phyloP scores from a whole-genome alignment of 73 alveolate species.

The Paramecium bursaria region DNA sequence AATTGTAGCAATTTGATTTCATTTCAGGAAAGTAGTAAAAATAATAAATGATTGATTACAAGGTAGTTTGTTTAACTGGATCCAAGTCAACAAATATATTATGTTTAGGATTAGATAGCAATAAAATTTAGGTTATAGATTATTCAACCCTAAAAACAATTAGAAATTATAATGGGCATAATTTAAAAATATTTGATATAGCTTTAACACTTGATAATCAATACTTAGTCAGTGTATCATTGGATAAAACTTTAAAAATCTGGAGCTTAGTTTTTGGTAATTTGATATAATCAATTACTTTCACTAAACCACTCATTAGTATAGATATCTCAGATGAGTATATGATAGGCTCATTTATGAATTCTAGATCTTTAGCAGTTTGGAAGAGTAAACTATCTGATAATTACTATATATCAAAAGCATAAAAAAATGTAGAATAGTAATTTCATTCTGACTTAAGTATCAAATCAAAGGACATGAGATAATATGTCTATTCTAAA shows the following conservation, averaged over 20 bases:
- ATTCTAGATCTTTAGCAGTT: constrained; percentile 28
- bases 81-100: constrained; percentile 5
- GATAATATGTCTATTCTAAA: constrained; percentile 17
- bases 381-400: not conserved
- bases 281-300: constrained; percentile 8
- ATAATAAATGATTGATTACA: not conserved
- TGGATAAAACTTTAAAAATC: constrained; percentile 23
- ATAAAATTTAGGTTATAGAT: constrained; percentile 4
- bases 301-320: not conserved
- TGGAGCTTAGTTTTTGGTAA: constrained; percentile 38
- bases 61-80: constrained; percentile 3
- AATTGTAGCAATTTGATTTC: constrained; percentile 17
- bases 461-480: constrained; percentile 8
- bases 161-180: constrained; percentile 39
- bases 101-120: not conserved
- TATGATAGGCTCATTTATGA: constrained; percentile 24
- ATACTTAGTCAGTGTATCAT: constrained; percentile 4
- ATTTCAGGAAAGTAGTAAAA: constrained; percentile 11
- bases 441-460: constrained; percentile 21
- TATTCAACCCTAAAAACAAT: constrained; percentile 10
- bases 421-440: not conserved
- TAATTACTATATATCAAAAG: constrained; percentile 31
- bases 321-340: constrained; percentile 22
- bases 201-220: constrained; percentile 11
- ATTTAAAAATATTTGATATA: constrained; percentile 30